These are phyloP conservation scores for Neodidymelliopsis sp. DNA, from an alignment of 2,329 filamentous ascomycete species.

Conservation along the genomic window DNA sequence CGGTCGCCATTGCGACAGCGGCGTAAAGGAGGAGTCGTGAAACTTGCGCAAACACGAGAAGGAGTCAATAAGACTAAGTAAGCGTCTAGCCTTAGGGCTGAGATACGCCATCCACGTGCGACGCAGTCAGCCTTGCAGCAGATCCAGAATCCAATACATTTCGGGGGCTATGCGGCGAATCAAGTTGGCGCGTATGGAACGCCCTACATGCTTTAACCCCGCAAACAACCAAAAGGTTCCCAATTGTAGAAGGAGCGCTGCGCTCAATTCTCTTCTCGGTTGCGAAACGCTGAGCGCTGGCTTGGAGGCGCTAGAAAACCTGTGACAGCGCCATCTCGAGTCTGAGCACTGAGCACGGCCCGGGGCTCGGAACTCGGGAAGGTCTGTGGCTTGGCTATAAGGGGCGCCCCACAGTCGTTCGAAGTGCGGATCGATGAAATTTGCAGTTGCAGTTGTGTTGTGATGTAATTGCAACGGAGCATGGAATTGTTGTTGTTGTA, in stretches of 20 bases:
- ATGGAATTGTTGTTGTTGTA: background rate
- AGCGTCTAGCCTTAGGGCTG: conserved; percentile 23
- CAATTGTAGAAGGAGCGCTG: conserved; percentile 2
- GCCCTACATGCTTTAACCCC: conserved; percentile 9
- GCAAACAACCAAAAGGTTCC: conserved; percentile 3
- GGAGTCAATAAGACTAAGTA: conserved; percentile 15
- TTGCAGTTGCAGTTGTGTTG: background rate
- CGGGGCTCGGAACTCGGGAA: conserved; percentile 17
- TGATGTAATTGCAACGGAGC: background rate
- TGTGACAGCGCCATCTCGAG: conserved; percentile 12
- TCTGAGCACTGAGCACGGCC: too few relatives aligned
- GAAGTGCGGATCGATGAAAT: conserved; percentile 1
- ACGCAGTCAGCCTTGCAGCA: conserved; percentile 22
- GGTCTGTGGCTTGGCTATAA: conserved; percentile 14
- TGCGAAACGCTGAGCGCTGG: conserved; percentile 12
- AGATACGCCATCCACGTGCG: conserved; percentile 18
- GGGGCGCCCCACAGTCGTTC: conserved; percentile 16
- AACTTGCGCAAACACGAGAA: conserved; percentile 3
- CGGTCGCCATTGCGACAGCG: conserved; percentile 15
- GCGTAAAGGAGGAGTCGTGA: conserved; percentile 7
- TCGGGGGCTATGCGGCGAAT: conserved; percentile 10
- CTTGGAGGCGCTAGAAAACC: conserved; percentile 11
- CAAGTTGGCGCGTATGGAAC: background rate
- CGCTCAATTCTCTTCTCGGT: conserved; percentile 1
- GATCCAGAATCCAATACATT: conserved; percentile 17